A percentile compares a stretch with the other conserved stretches of the same genome.
Evolutionary conservation across 2,329 filamentous ascomycete genomes (phyloP).

Genomic region (Xylaria sp.): DNA sequence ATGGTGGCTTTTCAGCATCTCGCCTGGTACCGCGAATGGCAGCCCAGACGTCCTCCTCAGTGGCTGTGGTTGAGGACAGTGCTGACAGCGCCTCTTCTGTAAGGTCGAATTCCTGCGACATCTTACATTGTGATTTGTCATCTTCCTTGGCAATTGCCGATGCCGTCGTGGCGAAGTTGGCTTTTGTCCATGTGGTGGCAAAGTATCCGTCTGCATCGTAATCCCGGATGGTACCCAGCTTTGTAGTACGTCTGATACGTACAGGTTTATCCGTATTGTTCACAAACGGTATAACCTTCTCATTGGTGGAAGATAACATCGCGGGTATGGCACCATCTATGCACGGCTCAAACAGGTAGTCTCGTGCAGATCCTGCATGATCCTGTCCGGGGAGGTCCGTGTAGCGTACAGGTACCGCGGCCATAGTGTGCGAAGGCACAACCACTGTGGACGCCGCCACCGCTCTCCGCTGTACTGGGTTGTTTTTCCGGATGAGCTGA

Average conservation of each 20-base stretch:
- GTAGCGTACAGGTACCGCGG: background rate
- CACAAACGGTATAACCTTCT: background rate
- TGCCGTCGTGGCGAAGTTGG: background rate
- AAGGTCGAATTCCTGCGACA: background rate
- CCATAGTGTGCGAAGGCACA: background rate
- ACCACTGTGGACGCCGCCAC: background rate
- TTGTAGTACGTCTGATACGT: background rate
- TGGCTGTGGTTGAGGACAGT: background rate
- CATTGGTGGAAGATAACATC: background rate
- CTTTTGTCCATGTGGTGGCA: background rate
- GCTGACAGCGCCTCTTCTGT: background rate
- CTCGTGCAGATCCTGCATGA: background rate
- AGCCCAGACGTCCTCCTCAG: background rate
- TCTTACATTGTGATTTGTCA: background rate
- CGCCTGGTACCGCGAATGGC: background rate
- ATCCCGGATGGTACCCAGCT: background rate
- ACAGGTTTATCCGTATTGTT: background rate
- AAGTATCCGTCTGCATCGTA: background rate
- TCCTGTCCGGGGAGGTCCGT: background rate
- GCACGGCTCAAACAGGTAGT: background rate
- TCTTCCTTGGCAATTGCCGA: background rate
- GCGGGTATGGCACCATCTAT: background rate
- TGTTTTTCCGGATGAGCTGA: background rate
- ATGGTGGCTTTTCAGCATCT: background rate
- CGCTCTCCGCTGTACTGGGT: background rate